Base-by-base conservation (phyloP, 345 rosid genomes). In the Dovyalis caffra region DNA sequence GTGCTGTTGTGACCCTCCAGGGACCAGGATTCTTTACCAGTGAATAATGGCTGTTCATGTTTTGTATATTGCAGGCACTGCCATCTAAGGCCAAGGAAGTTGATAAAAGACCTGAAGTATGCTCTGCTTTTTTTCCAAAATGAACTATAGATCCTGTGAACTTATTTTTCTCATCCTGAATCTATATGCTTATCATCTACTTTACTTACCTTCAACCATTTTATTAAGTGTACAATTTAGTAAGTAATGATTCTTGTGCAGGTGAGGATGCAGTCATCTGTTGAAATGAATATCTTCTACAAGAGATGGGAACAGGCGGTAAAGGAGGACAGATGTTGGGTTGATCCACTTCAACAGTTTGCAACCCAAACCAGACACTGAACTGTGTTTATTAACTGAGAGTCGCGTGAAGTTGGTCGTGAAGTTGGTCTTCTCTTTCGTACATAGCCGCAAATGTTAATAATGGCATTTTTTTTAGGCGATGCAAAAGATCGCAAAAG, bases 231-330 rank as follows among this genome's bases (percentile, higher is more conserved):
- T n/a, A n/a, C n/a, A n/a, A n/a, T n/a, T n/a, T n/a, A 18, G 33
- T 8, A 53, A n/a, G 56, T 26, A n/a, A 35, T 21, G 11, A 57
- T 28, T 11, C 38, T 53, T 70, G 47, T 80, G 67, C 89, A 89
- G 95, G 95, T 94, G 66, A 86, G 99, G 79, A 86, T 71, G 74
- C 95, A 89, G 43, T 95, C 99, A 64, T 85, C 57, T 37, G 70
- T 78, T 0, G 99, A 95, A 65, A 92, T 95, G 97, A 86, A 84
- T 76, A 84, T 85, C 33, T 90, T 92, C 79, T 72, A 71, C 38
- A 81, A 83, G 78, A 85, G 99, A 81, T 92, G 97, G 99, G 81
- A 80, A 77, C 76, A 80, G 62, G 97, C 97, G 5, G 84, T 72
- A 9, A 70, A 80, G 45, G 81, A 83, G 74, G 99, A 95, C 71